phyloP scores from a whole-genome alignment of 148 eudicot species.

The Polygonum aviculare region DNA sequence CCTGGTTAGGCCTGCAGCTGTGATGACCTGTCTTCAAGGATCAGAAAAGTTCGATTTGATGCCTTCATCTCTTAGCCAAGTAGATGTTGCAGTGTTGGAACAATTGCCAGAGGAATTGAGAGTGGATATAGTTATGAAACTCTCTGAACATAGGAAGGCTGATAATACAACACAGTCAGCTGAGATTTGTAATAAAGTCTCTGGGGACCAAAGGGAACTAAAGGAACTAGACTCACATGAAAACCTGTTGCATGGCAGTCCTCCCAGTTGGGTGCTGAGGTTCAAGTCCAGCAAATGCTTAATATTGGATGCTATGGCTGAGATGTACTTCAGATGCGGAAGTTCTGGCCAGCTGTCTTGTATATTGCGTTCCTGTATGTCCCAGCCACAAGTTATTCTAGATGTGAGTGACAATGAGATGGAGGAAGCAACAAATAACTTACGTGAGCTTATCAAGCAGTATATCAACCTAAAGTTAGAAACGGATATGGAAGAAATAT shows the following conservation, averaged over 20 bases:
- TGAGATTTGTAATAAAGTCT: conserved; percentile 7
- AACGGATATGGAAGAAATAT: conserved; percentile 82
- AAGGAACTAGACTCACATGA: conserved; percentile 21
- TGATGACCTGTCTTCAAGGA: conserved; percentile 14
- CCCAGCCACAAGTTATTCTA: conserved; percentile 22
- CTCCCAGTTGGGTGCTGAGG: conserved; percentile 74
- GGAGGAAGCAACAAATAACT: conserved; percentile 45
- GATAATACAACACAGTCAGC: conserved; percentile 20
- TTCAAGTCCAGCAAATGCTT: conserved; percentile 42
- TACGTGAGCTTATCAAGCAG: conserved; percentile 72
- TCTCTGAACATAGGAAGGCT: conserved; percentile 57
- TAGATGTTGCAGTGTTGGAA: conserved; percentile 64
- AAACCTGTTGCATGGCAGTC: conserved; percentile 65
- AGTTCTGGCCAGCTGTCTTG: conserved; percentile 48
- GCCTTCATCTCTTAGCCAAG: conserved; percentile 90
- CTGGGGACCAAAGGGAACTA: conserved; percentile 13
- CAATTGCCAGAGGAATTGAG: conserved; percentile 81
- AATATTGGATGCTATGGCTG: conserved; percentile 43
- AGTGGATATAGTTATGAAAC: conserved; percentile 53
- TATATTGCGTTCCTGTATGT: conserved; percentile 46
- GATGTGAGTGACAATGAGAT: conserved; percentile 30
- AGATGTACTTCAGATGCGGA: conserved; percentile 39
- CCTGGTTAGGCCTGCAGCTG: conserved; percentile 20
- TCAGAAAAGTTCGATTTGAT: conserved; percentile 31
- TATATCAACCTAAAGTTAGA: conserved; percentile 57